phyloP scores from a whole-genome alignment of 176 grass and related monocot genomes.

The Bothriochloa decipiens region DNA sequence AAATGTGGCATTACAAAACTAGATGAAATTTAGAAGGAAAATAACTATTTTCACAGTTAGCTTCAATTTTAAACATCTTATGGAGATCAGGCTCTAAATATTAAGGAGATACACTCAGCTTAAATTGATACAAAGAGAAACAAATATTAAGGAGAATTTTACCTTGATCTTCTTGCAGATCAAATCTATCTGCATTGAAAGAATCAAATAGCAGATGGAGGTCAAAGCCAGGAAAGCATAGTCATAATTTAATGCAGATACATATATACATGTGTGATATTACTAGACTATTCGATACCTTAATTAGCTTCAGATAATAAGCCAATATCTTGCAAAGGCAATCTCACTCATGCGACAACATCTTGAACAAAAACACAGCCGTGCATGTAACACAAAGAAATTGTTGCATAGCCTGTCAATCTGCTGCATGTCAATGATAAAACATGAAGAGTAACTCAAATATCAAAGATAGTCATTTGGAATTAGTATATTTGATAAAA shows the following conservation, averaged over 20 bases:
- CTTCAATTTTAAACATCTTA: neutral
- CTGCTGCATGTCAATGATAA: neutral
- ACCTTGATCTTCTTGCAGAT: neutral
- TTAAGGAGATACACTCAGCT: neutral
- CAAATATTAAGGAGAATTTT: neutral
- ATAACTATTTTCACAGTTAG: constrained; percentile 2
- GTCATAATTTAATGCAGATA: neutral
- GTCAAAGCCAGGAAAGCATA: neutral
- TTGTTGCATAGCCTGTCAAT: neutral
- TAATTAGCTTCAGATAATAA: neutral
- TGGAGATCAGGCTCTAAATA: neutral
- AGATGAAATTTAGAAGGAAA: neutral
- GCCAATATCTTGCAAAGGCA: neutral
- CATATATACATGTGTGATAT: neutral
- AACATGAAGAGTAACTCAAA: neutral
- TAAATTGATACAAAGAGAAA: neutral
- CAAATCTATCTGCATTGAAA: neutral
- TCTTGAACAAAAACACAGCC: neutral
- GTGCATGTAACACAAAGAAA: neutral
- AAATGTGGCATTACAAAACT: neutral
- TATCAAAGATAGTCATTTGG: neutral
- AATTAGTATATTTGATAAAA: neutral
- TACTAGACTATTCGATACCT: neutral
- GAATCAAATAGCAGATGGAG: neutral
- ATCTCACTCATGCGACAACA: no score